A percentile compares a stretch with the other conserved stretches of the same genome.
These are phyloP conservation scores for Polygonum aviculare DNA, from an alignment of 148 eudicot genomes.

Conservation along the genomic window DNA sequence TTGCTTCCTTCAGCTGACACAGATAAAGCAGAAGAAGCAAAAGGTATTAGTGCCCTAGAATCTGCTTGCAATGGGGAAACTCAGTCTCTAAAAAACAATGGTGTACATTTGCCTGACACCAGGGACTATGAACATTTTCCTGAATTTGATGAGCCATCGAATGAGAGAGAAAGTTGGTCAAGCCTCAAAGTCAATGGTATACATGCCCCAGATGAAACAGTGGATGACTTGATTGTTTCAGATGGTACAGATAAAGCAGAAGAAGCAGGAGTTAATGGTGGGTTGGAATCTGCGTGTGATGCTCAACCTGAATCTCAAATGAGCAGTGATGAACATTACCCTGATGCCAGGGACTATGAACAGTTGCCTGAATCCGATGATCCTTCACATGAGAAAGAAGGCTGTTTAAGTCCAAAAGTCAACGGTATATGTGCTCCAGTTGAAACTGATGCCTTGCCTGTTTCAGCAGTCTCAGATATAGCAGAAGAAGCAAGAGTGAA, in stretches of 20 bases:
- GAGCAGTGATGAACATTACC: background rate
- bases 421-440: conserved; percentile 3
- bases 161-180: background rate
- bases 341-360: background rate
- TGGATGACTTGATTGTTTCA: background rate
- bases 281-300: background rate
- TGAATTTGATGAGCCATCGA: background rate
- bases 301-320: background rate
- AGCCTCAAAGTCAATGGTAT: conserved; percentile 1
- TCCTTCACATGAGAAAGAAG: background rate
- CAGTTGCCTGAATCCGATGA: background rate
- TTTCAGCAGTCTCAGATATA: conserved; percentile 9
- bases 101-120: background rate
- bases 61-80: background rate
- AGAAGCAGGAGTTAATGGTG: background rate
- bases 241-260: background rate
- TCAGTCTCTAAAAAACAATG: background rate
- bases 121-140: background rate
- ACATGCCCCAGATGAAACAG: background rate
- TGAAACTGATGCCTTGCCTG: conserved; percentile 15
- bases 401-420: conserved; percentile 15
- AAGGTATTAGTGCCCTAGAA: background rate
- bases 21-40: conserved; percentile 2
- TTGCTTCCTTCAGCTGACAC: conserved; percentile 15
- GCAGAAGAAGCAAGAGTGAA: background rate